Evolutionary conservation across 1,284 basidiomycete genomes (phyloP), one percentile per base, ranked within the genome.

Genomic region (Rhodotorula sp.): DNA sequence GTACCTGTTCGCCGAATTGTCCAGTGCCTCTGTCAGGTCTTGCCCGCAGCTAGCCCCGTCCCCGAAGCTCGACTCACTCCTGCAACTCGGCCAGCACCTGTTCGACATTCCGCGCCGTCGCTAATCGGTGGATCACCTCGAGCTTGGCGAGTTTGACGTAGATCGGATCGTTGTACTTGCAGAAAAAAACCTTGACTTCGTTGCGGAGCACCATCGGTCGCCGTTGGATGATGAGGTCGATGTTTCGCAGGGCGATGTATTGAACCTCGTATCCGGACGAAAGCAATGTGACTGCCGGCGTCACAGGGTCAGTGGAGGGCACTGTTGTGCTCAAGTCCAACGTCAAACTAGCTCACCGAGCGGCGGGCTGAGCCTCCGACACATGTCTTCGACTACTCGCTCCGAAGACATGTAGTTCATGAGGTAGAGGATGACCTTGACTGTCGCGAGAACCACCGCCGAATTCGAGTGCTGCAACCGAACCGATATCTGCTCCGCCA

Each of bases 341-440:
- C 46, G 24, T 55, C 48, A 44, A 7, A 22, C 24, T 22, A 1
- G 80, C 85, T 75, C 75, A 94, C 93, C 92, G 79, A 97, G 82
- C 26, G 95, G 95, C 22, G 95, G 94, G 0, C 94, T 94, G 88
- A 99, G 95, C 83, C 97, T 97, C 80, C 91, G 89, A 83, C 95
- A 97, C 70, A 97, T 89, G 75, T 89, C 86, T 69, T 95, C 90
- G 66, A 96, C 91, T 57, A 93, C 83, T 62, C 85, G 86, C 68
- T 91, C 86, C 79, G 91, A 90, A 73, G 93, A 91, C 89, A 99
- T 98, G 82, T 99, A 99, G 81, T 99, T 99, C 95, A 99, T 97
- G 72, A 99, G 84, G 80, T 97, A 99, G 26, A 99, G 84, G 44
- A 98, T 86, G 59, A 92, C 89, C 83, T 99, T 99, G 85, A 97